phyloP scores from a whole-genome alignment of 306 rosid species.

The Acmispon strigosus region DNA sequence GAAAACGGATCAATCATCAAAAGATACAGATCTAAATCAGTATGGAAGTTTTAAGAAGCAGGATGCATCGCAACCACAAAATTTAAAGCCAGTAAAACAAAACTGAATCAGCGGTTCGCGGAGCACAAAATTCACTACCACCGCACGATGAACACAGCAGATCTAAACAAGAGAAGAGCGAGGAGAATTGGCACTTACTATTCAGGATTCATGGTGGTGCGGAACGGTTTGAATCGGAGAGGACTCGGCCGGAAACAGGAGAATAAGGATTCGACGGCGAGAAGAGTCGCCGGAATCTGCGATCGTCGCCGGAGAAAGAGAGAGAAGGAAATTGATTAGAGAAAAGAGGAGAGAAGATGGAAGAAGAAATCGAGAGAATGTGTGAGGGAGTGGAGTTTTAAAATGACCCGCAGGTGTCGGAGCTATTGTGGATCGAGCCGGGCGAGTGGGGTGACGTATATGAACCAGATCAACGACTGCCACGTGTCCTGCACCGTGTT shows the following conservation, averaged over 20 bases:
- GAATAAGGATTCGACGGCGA: constrained; percentile 26
- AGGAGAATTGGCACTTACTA: constrained; percentile 54
- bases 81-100: background rate
- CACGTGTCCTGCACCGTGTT: constrained; percentile 29
- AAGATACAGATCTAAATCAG: constrained; percentile 30
- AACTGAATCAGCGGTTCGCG: background rate
- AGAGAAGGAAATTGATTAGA: background rate
- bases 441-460: constrained; percentile 37
- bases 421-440: constrained; percentile 6
- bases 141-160: constrained; percentile 8
- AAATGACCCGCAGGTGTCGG: constrained; percentile 40
- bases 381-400: constrained; percentile 29
- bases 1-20: constrained; percentile 16
- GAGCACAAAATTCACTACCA: background rate
- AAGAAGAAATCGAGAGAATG: constrained; percentile 32
- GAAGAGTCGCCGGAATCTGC: constrained; percentile 8
- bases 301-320: constrained; percentile 39
- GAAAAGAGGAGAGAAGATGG: background rate
- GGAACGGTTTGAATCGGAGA: constrained; percentile 22
- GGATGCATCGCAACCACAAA: constrained; percentile 1
- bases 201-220: constrained; percentile 81
- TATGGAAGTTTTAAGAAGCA: background rate
- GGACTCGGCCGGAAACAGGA: background rate
- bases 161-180: constrained; percentile 23
- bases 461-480: constrained; percentile 12